Evolutionary conservation across 2,329 filamentous ascomycete genomes (phyloP), one percentile per base, ranked within the genome.

Genomic region (Colletotrichum scovillei): DNA sequence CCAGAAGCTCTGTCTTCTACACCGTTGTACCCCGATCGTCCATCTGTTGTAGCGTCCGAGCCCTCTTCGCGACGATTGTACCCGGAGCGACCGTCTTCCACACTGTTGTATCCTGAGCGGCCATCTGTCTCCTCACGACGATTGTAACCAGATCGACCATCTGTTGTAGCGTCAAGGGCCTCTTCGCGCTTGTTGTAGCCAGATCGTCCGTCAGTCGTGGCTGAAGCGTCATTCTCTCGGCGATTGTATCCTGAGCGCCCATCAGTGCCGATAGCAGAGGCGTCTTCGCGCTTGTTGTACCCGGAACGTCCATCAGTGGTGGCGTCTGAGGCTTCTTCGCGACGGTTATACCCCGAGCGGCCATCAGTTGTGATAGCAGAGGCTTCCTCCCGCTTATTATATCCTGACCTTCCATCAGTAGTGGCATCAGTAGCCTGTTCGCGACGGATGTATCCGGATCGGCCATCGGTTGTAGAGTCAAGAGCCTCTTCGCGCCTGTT

Each of bases 91-190:
- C 64, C 64, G 5, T 59, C 55, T 2, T n/a, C 19, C 1, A 52
- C 26, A 11, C 24, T 58, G 26, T 67, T 58, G 38, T 59, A 58
- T 3, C 64, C 64, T 1, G 64, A 67, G 2, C 35, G 38, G 1
- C 55, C 55, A 4, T 49, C 53, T 5, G 11, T n/a, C 19, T 67
- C 35, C 4, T 55, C 62, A 1, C 55, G 38, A 5, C 64, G 55
- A 9, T 67, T 67, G 42, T 67, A 67, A 9, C 64, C 64, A 8
- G 63, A 66, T 9, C 53, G 63, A 9, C 55, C 55, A n/a, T 57
- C 55, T 4, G n/a, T 46, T 19, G 42, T 46, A 19, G 42, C 42
- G 19, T 8, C 42, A 46, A n/a, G 16, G 5, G 7, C 42, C 8
- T 46, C 42, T 46, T 46, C 16, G 8, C 42, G 42, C 16, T n/a